phyloP scores from a whole-genome alignment of 306 rosid species.

The Dryas alaskensis region DNA sequence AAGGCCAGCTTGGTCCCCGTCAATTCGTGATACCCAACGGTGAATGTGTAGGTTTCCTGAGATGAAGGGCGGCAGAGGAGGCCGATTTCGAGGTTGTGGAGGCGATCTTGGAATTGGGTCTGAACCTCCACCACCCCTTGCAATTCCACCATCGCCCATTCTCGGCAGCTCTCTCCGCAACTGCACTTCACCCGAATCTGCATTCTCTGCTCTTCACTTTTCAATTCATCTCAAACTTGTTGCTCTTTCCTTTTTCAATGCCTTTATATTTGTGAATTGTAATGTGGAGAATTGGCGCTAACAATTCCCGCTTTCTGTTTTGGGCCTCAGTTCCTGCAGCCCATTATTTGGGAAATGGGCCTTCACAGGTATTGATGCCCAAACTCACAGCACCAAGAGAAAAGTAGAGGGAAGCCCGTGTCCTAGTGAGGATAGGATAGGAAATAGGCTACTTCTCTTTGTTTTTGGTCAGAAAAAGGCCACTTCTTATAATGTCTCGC shows the following conservation, averaged over 20 bases:
- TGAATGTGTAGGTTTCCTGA: conserved; percentile 73
- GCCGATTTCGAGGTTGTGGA: conserved; percentile 64
- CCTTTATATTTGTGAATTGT: background rate
- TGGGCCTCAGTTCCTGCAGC: background rate
- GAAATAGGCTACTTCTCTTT: no score
- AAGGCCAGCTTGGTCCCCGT: conserved; percentile 70
- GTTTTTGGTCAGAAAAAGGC: no score
- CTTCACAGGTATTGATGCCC: no score
- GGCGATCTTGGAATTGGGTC: conserved; percentile 49
- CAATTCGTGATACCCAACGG: conserved; percentile 85
- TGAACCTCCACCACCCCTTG: conserved; percentile 75
- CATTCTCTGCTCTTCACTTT: conserved; percentile 27
- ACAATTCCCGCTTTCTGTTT: background rate
- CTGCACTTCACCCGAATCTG: conserved; percentile 64
- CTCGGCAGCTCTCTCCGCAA: conserved; percentile 61
- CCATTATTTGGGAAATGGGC: background rate
- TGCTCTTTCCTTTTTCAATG: no score
- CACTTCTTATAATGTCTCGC: no score
- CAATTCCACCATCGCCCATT: conserved; percentile 76
- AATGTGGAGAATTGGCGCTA: conserved; percentile 1
- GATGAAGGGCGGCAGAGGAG: conserved; percentile 75
- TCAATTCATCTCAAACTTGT: background rate
- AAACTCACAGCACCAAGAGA: no score
- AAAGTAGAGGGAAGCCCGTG: no score
- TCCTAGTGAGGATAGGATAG: no score